These are phyloP conservation scores for Annulohypoxylon maeteangense DNA, from an alignment of 495 filamentous ascomycete genomes.

Conservation along the genomic window DNA sequence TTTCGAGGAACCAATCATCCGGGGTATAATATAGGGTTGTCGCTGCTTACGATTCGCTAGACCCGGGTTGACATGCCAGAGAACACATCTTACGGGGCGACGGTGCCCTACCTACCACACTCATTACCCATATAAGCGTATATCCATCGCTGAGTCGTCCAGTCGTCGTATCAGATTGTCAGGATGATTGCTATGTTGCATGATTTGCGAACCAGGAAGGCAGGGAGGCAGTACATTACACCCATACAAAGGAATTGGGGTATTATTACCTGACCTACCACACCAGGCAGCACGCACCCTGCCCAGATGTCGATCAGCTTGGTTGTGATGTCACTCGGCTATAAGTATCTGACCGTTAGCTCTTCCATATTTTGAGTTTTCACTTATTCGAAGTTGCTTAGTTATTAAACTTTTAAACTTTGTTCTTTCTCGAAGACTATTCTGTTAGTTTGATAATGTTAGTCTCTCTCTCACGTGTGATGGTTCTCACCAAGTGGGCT, in stretches of 20 bases:
- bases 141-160: slow-evolving; percentile 14
- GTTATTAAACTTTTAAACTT: background rate
- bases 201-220: slow-evolving; percentile 23
- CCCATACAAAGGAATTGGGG: slow-evolving; percentile 28
- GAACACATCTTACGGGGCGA: slow-evolving; percentile 28
- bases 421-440: slow-evolving; percentile 9
- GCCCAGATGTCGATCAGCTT: slow-evolving; percentile 29
- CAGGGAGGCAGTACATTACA: slow-evolving; percentile 2
- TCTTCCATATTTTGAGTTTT: background rate
- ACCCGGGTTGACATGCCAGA: slow-evolving; percentile 22
- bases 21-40: slow-evolving; percentile 18
- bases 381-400: background rate
- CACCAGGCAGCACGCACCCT: slow-evolving; percentile 18
- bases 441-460: slow-evolving; percentile 6
- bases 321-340: slow-evolving; percentile 33
- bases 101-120: slow-evolving; percentile 13
- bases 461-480: slow-evolving; percentile 32
- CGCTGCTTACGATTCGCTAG: slow-evolving; percentile 15
- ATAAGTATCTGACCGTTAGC: slow-evolving; percentile 15
- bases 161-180: background rate
- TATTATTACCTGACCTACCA: slow-evolving; percentile 24
- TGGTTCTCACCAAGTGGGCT: slow-evolving; percentile 25
- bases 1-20: slow-evolving; percentile 30
- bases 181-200: slow-evolving; percentile 12
- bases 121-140: slow-evolving; percentile 7